Conservation (phyloP, 208 protist genomes). For the Leishmania arabica region DNA sequence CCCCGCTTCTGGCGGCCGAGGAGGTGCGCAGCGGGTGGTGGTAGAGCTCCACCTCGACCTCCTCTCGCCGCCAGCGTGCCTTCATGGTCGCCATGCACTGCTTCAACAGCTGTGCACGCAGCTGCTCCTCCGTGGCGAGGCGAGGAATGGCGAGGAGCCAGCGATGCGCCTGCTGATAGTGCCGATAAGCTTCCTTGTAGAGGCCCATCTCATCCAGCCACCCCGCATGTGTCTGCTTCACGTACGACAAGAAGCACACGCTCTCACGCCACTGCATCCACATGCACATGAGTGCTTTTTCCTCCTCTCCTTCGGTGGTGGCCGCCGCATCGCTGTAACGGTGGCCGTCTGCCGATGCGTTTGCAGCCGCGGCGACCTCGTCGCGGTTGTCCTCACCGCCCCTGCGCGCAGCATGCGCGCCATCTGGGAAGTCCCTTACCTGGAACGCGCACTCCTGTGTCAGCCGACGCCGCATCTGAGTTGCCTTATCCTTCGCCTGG, state of each 20-base stretch:
- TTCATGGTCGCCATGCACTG: conserved; percentile 40
- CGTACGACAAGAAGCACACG: conserved; percentile 61
- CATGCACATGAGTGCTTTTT: conserved; percentile 20
- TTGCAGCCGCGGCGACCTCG: background rate
- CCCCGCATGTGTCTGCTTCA: conserved; percentile 57
- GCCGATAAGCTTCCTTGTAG: conserved; percentile 43
- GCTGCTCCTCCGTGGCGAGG: conserved; percentile 43
- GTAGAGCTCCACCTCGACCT: conserved; percentile 33
- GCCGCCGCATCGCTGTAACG: background rate
- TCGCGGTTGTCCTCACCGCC: background rate
- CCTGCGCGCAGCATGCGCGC: background rate
- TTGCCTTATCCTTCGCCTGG: conserved; percentile 21
- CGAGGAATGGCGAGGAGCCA: conserved; percentile 54
- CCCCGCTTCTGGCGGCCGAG: background rate
- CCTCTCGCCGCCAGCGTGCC: conserved; percentile 22
- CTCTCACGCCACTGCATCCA: conserved; percentile 68
- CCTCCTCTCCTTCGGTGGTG: background rate
- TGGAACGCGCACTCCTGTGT: conserved; percentile 14
- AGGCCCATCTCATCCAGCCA: conserved; percentile 49
- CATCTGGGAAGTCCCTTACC: conserved; percentile 4
- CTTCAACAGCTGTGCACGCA: conserved; percentile 41
- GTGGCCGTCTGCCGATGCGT: background rate
- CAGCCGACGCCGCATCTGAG: conserved; percentile 27
- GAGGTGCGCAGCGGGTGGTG: conserved; percentile 7
- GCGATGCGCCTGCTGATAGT: conserved; percentile 62